Conservation (phyloP, 2,329 filamentous ascomycete genomes). For the Immersiporthe knoxdaviesiana region DNA sequence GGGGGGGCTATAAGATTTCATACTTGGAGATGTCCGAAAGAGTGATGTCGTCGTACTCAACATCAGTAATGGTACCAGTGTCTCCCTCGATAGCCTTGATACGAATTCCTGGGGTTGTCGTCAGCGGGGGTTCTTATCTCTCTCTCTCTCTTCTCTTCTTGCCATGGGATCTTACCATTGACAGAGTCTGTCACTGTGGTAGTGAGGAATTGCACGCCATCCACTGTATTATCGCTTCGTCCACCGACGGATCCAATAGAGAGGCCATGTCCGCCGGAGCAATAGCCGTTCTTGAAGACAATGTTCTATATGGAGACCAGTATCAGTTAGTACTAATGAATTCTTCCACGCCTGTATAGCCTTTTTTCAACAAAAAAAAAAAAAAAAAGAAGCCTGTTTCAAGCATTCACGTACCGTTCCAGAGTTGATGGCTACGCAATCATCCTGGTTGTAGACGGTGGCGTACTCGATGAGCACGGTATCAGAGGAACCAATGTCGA, state of each 20-base stretch:
- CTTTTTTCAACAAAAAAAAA: too few relatives aligned
- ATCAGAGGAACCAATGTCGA: constrained; percentile 57
- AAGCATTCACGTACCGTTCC: constrained; percentile 38
- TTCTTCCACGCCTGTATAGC: too few relatives aligned
- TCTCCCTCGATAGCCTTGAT: constrained; percentile 54
- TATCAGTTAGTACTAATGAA: background rate
- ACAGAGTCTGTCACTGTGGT: constrained; percentile 54
- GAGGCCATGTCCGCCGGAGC: constrained; percentile 49
- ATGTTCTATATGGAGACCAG: constrained; percentile 43
- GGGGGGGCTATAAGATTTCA: background rate
- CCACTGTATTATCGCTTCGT: constrained; percentile 55
- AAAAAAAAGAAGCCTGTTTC: too few relatives aligned
- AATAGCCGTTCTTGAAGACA: constrained; percentile 49
- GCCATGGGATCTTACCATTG: constrained; percentile 44
- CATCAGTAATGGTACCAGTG: constrained; percentile 48
- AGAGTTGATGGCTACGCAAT: constrained; percentile 63
- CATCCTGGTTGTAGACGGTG: constrained; percentile 62
- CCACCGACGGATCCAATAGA: constrained; percentile 51
- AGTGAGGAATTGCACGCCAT: constrained; percentile 52
- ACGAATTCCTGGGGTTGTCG: constrained; percentile 36
- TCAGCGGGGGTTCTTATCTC: background rate
- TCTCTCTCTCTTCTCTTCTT: too few relatives aligned
- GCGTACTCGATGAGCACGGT: constrained; percentile 56
- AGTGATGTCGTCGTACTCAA: constrained; percentile 33
- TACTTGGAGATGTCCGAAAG: constrained; percentile 28